These are phyloP conservation scores for Reticulascus tulasneorum DNA, from an alignment of 2,329 filamentous ascomycete genomes.

Conservation along the genomic window DNA sequence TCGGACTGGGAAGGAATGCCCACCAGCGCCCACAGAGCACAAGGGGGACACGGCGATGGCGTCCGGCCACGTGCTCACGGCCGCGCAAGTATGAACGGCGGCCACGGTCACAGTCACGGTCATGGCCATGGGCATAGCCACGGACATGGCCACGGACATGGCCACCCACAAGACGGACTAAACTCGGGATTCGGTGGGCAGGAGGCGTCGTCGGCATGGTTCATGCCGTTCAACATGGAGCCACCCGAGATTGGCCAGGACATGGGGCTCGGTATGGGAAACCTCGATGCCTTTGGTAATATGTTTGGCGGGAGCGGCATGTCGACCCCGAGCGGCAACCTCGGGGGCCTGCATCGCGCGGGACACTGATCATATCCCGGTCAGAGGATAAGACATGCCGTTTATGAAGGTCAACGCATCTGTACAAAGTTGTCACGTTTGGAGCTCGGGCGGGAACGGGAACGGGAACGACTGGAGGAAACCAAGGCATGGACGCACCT, in stretches of 20 bases:
- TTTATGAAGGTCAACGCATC: too few relatives aligned
- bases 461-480: too few relatives aligned
- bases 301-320: constrained; percentile 40
- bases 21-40: constrained; percentile 22
- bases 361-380: constrained; percentile 9
- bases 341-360: constrained; percentile 22
- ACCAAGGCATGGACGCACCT: too few relatives aligned
- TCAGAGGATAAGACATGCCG: too few relatives aligned
- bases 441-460: too few relatives aligned
- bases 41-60: constrained; percentile 17
- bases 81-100: constrained; percentile 24
- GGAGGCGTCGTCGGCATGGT: constrained; percentile 70
- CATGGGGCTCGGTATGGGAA: constrained; percentile 35
- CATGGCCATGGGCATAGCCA: constrained; percentile 20
- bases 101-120: constrained; percentile 26
- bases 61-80: constrained; percentile 11
- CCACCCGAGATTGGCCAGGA: constrained; percentile 60
- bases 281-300: constrained; percentile 46
- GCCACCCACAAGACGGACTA: constrained; percentile 9
- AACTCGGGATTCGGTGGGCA: constrained; percentile 24
- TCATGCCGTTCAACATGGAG: constrained; percentile 89
- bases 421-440: too few relatives aligned
- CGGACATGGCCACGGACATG: constrained; percentile 21
- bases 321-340: too few relatives aligned
- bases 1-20: constrained; percentile 39